These are phyloP conservation scores for Aurantiochytrium sp. DNA, from an alignment of 108 stramenopile species.

Conservation along the genomic window DNA sequence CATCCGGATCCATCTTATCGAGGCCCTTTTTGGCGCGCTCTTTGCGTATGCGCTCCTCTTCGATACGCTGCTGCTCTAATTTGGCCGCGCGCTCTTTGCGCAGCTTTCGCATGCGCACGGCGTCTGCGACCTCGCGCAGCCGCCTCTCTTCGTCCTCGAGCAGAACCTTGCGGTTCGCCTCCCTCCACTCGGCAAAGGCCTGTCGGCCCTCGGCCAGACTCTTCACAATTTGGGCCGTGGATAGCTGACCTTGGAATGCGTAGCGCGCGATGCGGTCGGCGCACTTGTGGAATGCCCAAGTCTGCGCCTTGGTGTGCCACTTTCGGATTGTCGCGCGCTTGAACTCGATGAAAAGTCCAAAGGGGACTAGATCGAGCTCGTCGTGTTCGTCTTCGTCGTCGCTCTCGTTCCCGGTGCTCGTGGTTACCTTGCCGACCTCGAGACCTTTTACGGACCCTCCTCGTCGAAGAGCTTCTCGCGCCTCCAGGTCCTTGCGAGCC, in stretches of 20 bases:
- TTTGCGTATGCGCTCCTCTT: background rate
- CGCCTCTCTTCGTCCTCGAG: background rate
- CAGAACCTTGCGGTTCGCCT: background rate
- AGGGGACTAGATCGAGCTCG: background rate
- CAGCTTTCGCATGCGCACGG: background rate
- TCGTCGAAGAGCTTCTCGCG: background rate
- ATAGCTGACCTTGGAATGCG: background rate
- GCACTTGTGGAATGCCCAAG: background rate
- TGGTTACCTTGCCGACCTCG: no score
- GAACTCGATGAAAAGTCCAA: background rate
- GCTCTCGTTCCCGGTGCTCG: no score
- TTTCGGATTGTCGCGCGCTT: background rate
- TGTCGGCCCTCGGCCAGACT: background rate
- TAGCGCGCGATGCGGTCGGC: background rate
- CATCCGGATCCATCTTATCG: slow-evolving; percentile 1
- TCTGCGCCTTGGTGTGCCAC: background rate
- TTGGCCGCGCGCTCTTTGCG: background rate
- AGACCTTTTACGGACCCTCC: background rate
- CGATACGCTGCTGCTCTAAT: background rate
- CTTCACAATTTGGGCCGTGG: background rate
- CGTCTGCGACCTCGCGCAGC: background rate
- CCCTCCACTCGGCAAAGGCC: background rate
- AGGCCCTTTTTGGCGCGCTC: background rate
- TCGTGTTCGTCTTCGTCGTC: background rate
- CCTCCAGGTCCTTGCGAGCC: background rate